Evolutionary conservation across 805 yeast genomes (phyloP).

Genomic region (Komagataella phaffii): DNA sequence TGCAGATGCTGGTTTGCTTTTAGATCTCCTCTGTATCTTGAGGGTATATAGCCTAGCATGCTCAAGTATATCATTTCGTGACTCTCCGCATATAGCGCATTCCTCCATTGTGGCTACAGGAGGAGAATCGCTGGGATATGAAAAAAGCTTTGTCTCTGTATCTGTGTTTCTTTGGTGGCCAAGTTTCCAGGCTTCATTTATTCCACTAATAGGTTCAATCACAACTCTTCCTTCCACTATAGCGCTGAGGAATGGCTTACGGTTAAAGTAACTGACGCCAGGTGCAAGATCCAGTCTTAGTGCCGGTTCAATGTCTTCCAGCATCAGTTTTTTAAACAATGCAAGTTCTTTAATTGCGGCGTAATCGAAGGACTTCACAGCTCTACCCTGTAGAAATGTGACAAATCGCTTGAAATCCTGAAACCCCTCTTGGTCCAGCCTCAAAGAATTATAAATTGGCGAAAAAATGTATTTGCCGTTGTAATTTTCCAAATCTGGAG

Average conservation of each 20-base stretch:
- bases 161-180: conserved; percentile 4
- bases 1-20: conserved; percentile 7
- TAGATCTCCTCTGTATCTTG: conserved; percentile 23
- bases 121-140: conserved; percentile 32
- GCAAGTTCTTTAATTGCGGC: conserved; percentile 30
- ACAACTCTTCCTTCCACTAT: conserved; percentile 71
- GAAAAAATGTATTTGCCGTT: conserved; percentile 14
- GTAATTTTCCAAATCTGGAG: conserved; percentile 7
- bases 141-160: conserved; percentile 22
- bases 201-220: conserved; percentile 78
- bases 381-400: conserved; percentile 1
- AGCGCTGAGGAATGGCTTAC: conserved; percentile 46
- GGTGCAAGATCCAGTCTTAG: conserved; percentile 51
- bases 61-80: conserved; percentile 52
- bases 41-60: conserved; percentile 69
- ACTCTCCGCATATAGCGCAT: conserved; percentile 80
- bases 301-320: conserved; percentile 73
- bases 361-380: conserved; percentile 5
- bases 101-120: conserved; percentile 68
- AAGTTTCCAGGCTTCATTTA: conserved; percentile 59
- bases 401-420: conserved; percentile 28
- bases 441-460: conserved; percentile 17
- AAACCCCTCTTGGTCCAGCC: conserved; percentile 31
- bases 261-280: conserved; percentile 47
- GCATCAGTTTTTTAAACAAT: conserved; percentile 49